A percentile compares a stretch with the other conserved stretches of the same genome.
These are phyloP conservation scores for Xylariales sp. DNA, from an alignment of 2,329 filamentous ascomycete species.

Conservation along the genomic window DNA sequence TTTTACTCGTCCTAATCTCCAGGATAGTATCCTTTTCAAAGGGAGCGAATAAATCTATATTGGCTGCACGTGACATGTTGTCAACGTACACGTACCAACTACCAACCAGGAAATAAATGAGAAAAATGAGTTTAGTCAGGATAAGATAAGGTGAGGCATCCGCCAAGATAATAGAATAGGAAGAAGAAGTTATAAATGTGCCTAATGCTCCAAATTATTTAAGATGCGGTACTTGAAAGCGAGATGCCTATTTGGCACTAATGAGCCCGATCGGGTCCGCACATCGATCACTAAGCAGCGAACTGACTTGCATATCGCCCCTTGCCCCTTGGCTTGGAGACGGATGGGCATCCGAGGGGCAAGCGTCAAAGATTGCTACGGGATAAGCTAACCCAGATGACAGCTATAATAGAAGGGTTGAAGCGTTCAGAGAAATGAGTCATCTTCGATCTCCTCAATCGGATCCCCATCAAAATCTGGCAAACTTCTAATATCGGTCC, in stretches of 20 bases:
- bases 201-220: constrained; percentile 15
- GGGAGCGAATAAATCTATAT: constrained; percentile 50
- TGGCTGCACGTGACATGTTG: constrained; percentile 44
- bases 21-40: constrained; percentile 62
- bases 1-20: constrained; percentile 67
- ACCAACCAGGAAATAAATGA: not conserved
- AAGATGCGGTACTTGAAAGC: constrained; percentile 1
- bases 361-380: constrained; percentile 5
- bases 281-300: constrained; percentile 25
- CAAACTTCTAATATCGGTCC: constrained; percentile 47
- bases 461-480: constrained; percentile 48
- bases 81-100: not conserved
- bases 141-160: not conserved
- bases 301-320: not conserved
- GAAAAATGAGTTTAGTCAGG: not conserved
- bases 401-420: not conserved
- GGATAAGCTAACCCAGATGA: not conserved
- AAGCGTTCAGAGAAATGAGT: constrained; percentile 10
- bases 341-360: constrained; percentile 1
- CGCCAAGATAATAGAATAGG: constrained; percentile 3
- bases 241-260: constrained; percentile 25
- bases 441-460: constrained; percentile 45
- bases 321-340: constrained; percentile 6
- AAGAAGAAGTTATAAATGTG: constrained; percentile 11
- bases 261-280: constrained; percentile 21